A percentile compares a stretch with the other conserved stretches of the same genome.
phyloP scores from a whole-genome alignment of 2,329 filamentous ascomycete genomes.

The Cadophora gregata region DNA sequence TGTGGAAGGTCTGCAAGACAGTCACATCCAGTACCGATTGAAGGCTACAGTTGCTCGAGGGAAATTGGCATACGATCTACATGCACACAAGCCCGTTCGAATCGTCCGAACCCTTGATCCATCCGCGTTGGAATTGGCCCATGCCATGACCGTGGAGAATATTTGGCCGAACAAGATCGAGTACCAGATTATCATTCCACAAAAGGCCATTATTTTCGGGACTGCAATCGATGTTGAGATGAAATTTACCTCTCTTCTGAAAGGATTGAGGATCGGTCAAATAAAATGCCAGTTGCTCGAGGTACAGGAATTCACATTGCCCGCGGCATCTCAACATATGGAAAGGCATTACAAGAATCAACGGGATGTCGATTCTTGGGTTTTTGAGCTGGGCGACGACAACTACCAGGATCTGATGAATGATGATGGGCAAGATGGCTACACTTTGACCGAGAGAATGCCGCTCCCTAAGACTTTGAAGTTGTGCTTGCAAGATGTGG shows the following conservation, averaged over 20 bases:
- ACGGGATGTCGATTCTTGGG: slow-evolving; percentile 67
- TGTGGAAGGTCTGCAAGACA: slow-evolving; percentile 86
- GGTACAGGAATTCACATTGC: slow-evolving; percentile 69
- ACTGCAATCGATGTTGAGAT: slow-evolving; percentile 86
- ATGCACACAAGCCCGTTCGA: slow-evolving; percentile 78
- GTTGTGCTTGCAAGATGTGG: slow-evolving; percentile 87
- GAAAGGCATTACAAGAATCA: slow-evolving; percentile 66
- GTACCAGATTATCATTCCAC: slow-evolving; percentile 91
- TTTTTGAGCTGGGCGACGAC: slow-evolving; percentile 58
- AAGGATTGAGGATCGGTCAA: slow-evolving; percentile 84
- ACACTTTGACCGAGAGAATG: slow-evolving; percentile 64
- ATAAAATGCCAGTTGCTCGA: slow-evolving; percentile 84
- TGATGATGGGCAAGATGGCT: slow-evolving; percentile 70
- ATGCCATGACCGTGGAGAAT: slow-evolving; percentile 95
- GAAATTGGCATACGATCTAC: slow-evolving; percentile 86
- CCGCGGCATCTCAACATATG: slow-evolving; percentile 52
- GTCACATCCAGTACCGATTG: slow-evolving; percentile 86
- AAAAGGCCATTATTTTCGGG: slow-evolving; percentile 93
- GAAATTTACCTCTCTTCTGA: slow-evolving; percentile 84
- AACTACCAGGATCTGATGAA: slow-evolving; percentile 74
- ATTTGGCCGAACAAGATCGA: slow-evolving; percentile 98
- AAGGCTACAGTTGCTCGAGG: slow-evolving; percentile 88
- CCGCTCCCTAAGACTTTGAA: slow-evolving; percentile 82
- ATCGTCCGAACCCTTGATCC: slow-evolving; percentile 80
- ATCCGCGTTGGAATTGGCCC: slow-evolving; percentile 76